phyloP scores from a whole-genome alignment of 208 protist species.

The Leishmania braziliensis region DNA sequence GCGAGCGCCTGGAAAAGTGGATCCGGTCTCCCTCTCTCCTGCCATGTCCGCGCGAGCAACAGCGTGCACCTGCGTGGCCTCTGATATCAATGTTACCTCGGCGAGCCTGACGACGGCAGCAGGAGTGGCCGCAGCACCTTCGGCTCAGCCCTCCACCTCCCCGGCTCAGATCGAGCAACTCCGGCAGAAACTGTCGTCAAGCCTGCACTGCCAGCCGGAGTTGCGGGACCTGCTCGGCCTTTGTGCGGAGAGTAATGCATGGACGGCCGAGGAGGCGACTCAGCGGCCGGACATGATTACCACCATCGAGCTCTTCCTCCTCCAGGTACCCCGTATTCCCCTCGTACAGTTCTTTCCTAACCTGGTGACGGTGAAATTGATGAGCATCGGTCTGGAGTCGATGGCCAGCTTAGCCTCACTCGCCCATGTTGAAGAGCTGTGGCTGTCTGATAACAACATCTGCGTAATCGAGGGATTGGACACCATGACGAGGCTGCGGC shows the following conservation, averaged over 20 bases:
- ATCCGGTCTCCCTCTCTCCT: background rate
- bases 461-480: constrained; percentile 69
- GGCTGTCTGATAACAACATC: constrained; percentile 90
- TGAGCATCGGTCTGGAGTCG: constrained; percentile 69
- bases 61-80: background rate
- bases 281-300: constrained; percentile 58
- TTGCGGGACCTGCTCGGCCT: constrained; percentile 61
- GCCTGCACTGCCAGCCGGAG: constrained; percentile 49
- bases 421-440: constrained; percentile 84
- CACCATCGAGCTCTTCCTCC: constrained; percentile 85
- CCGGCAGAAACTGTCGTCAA: constrained; percentile 37
- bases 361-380: constrained; percentile 75
- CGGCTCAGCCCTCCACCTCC: constrained; percentile 17
- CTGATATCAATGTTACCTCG: background rate
- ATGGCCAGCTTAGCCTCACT: constrained; percentile 76
- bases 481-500: constrained; percentile 68
- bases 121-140: background rate
- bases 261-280: constrained; percentile 72
- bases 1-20: background rate
- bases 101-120: constrained; percentile 1
- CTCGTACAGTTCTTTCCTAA: constrained; percentile 74
- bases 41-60: background rate
- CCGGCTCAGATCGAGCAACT: constrained; percentile 53
- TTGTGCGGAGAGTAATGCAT: constrained; percentile 83
- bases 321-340: constrained; percentile 61